These are phyloP conservation scores for Coprinopsis sp. DNA, from an alignment of 768 basidiomycete species.

Conservation along the genomic window DNA sequence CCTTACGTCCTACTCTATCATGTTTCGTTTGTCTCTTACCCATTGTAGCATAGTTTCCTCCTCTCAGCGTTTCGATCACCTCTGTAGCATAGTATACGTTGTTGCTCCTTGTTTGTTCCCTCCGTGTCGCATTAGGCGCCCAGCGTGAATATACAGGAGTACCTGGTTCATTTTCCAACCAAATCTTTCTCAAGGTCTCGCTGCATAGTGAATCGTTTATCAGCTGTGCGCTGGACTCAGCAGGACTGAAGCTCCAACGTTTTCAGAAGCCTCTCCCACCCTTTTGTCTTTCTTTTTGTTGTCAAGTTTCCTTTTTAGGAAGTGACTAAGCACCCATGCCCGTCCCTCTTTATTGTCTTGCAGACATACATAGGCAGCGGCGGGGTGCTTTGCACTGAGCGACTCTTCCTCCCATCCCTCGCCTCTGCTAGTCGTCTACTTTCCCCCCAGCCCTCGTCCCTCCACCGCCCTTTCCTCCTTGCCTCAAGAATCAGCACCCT, in stretches of 20 bases:
- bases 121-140: not conserved
- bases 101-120: not conserved
- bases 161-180: too few relatives aligned
- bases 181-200: too few relatives aligned
- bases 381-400: not conserved
- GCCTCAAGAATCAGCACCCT: too few relatives aligned
- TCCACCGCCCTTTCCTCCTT: too few relatives aligned
- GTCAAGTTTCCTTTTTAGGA: too few relatives aligned
- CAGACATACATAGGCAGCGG: constrained; percentile 9
- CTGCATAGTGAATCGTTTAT: too few relatives aligned
- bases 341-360: constrained; percentile 5
- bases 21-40: not conserved
- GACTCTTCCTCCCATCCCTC: not conserved
- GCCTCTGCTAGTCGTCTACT: too few relatives aligned
- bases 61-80: not conserved
- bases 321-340: constrained; percentile 5
- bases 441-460: too few relatives aligned
- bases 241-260: not conserved
- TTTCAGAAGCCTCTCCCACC: constrained; percentile 3
- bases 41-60: constrained; percentile 1
- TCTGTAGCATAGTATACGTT: constrained; percentile 5
- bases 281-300: constrained; percentile 8
- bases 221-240: not conserved
- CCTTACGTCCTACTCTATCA: not conserved
- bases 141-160: too few relatives aligned